Base-by-base conservation (phyloP, 345 rosid genomes). In the Sonneratia caseolaris region DNA sequence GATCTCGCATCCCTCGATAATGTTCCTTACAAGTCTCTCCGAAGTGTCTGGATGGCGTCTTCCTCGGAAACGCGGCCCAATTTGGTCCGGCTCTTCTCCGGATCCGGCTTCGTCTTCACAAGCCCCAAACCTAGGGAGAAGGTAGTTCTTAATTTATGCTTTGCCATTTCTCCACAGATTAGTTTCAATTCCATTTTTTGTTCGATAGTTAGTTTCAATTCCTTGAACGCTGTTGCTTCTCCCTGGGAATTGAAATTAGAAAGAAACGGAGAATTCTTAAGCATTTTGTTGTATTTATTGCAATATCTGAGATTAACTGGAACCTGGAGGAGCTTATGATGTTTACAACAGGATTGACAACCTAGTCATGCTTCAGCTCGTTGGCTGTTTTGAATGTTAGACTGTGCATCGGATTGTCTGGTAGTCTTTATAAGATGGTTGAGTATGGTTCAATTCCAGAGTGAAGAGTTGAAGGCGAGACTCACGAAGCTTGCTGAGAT, bases 111-210 rank as follows among this genome's bases (percentile, higher is more conserved):
- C 78, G 72, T 91, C 71, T 83, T 94, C 74, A 59, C 72, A 68
- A 81, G 91, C 72, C 93, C 97, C 43, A 87, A 81, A 71, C 97
- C 93, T 0, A 80, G 98, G 74, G 90, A 84, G 76, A 94, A 91
- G 95, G 98, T 91, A 66, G 37, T 42, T 22, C 35, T 35, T 38
- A 3, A 68, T 40, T 38, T 8, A 21, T 40, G 32, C 24, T 22
- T 21, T 42, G 45, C 2, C 10, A 42, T 42, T 9, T 4, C 10
- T 9, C 10, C 45, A 9, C 45, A 42, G 10, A 42, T 42, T 42
- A 9, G 5, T 42, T n/a, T 40, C 36, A n/a, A 61, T 10, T 27
- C 12, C 62, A 19, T 68, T 53, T 27, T 27, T 27, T 27, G 32
- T 27, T 27, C 32, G 32, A 27, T 27, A 27, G 32, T 27, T 32